Evolutionary conservation across 768 basidiomycete species (phyloP).

Genomic region (button mushroom (Agaricus bisporus)): DNA sequence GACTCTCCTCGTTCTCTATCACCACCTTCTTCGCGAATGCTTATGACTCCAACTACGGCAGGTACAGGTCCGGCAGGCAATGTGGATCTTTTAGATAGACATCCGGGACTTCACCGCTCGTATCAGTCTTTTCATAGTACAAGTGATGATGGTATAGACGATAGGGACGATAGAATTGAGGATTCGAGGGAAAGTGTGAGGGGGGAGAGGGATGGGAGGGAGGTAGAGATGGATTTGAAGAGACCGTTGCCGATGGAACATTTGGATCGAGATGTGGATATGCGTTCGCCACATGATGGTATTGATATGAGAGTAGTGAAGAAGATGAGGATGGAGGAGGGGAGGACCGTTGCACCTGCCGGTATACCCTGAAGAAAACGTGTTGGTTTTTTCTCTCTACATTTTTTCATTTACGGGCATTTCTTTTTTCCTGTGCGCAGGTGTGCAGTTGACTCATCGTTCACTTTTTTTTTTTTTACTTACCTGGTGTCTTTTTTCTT

Average conservation of each 20-base stretch:
- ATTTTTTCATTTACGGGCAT: background rate
- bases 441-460: conserved; percentile 6
- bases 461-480: background rate
- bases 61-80: conserved; percentile 19
- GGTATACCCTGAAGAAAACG: conserved; percentile 47
- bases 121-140: conserved; percentile 13
- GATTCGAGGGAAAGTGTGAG: conserved; percentile 14
- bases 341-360: conserved; percentile 19
- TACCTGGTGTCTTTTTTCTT: background rate
- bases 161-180: conserved; percentile 9
- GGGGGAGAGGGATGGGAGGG: conserved; percentile 33
- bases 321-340: conserved; percentile 67
- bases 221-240: conserved; percentile 54
- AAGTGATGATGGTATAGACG: conserved; percentile 9
- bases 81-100: conserved; percentile 11
- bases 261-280: conserved; percentile 50
- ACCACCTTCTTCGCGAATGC: conserved; percentile 50
- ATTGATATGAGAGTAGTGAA: conserved; percentile 37
- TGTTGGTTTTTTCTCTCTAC: background rate
- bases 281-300: conserved; percentile 59
- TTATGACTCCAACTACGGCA: conserved; percentile 39
- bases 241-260: conserved; percentile 46
- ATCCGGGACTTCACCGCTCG: conserved; percentile 13
- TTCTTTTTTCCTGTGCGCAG: conserved; percentile 18
- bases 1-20: conserved; percentile 44